Base-by-base conservation (phyloP, 148 eudicot species). In the Arctostaphylos glauca region DNA sequence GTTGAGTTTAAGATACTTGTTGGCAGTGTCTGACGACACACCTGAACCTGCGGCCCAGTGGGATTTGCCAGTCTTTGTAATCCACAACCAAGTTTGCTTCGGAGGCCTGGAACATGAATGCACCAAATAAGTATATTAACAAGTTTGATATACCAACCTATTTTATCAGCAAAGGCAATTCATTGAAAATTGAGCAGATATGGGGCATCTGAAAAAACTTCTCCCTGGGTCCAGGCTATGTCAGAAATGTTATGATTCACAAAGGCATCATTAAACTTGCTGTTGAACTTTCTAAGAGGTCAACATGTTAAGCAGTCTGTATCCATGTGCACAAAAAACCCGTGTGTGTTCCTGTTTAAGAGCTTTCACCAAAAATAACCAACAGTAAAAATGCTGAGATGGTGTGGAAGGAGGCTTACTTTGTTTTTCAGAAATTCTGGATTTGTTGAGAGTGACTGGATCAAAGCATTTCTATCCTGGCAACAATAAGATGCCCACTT, bases 21-120 rank as follows among this genome's bases (percentile, higher is more conserved):
- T 38, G 59, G n/a, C 41, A 50, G 19, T 25, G n/a, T 79, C 48
- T 50, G 76, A 9, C 59, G 23, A 41, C 84, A 48, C 50, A 93
- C 99, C 99, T 96, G 93, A 96, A 96, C 80, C 98, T 92, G 84
- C 99, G 96, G 43, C 99, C 97, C 70, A 96, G 95, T 83, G 99
- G 97, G 84, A 96, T 93, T 90, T 94, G 98, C 99, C 99, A 96
- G 74, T 96, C 99, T 88, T 96, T 96, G 92, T 94, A 96, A 83
- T 96, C 99, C 74, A 96, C 98, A 79, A 93, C 98, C 81, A 87
- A 49, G 66, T 92, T 88, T 75, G 84, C 90, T 85, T 96, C 92
- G 50, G 99, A 94, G 78, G 94, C 96, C 99, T 94, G 90, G 56
- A 71, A 84, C 78, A 86, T 46, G 74, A 78, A 72, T 49, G 74